Conservation (phyloP, 495 filamentous ascomycete species). For the Aspergillus bertholletiae region DNA sequence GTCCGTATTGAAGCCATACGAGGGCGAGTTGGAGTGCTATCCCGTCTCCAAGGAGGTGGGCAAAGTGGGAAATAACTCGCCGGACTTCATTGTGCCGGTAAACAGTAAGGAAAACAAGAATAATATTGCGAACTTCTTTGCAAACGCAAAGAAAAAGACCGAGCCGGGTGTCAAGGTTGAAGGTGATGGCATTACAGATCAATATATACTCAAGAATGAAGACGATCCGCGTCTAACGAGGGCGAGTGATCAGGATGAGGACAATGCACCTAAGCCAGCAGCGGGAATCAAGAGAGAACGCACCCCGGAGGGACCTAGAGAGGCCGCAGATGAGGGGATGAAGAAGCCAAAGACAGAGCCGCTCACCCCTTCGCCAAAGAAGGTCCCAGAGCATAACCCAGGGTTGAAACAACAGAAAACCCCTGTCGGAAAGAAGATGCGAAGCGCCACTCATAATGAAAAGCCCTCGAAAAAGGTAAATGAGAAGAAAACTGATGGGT, state of each 20-base stretch:
- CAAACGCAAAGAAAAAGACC: slow-evolving; percentile 46
- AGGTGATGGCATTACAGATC: slow-evolving; percentile 1
- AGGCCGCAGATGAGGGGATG: slow-evolving; percentile 13
- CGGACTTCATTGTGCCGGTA: slow-evolving; percentile 76
- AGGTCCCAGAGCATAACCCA: slow-evolving; percentile 15
- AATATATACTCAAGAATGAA: slow-evolving; percentile 13
- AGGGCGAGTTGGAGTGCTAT: slow-evolving; percentile 79
- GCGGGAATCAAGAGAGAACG: slow-evolving; percentile 59
- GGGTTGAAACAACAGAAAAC: slow-evolving; percentile 7
- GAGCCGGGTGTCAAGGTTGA: slow-evolving; percentile 3
- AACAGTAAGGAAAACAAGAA: slow-evolving; percentile 80
- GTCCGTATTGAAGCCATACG: slow-evolving; percentile 67
- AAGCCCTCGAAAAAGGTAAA: slow-evolving; percentile 44
- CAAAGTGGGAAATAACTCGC: slow-evolving; percentile 91
- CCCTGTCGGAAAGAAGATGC: slow-evolving; percentile 20
- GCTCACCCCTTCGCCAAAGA: slow-evolving; percentile 16
- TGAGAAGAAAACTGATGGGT: slow-evolving; percentile 54
- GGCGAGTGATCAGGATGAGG: slow-evolving; percentile 40
- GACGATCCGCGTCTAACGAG: slow-evolving; percentile 38
- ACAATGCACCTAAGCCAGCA: slow-evolving; percentile 45
- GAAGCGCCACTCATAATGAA: slow-evolving; percentile 40
- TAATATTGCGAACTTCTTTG: slow-evolving; percentile 93
- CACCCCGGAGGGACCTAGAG: slow-evolving; percentile 22
- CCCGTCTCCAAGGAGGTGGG: slow-evolving; percentile 85
- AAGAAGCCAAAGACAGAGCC: slow-evolving; percentile 29